Percentiles rank a stretch among this genome's conserved stretches.
Evolutionary conservation across 768 basidiomycete species (phyloP).

Genomic region (Termitomyces sp.): DNA sequence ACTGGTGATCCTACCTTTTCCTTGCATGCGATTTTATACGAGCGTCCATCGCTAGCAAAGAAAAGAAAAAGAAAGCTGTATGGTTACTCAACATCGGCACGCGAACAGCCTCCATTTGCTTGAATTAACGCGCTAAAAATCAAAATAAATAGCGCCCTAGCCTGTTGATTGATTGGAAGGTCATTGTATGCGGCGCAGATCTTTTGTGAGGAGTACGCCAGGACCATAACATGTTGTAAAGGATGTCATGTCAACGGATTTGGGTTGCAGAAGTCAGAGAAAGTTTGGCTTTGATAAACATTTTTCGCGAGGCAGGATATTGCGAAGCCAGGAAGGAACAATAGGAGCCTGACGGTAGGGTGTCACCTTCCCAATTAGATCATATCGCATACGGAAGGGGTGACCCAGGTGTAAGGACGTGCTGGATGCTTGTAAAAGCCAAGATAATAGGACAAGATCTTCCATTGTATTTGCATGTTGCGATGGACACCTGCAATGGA

Average conservation of each 20-base stretch:
- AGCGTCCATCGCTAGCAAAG: slow-evolving; percentile 25
- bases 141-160: slow-evolving; percentile 32
- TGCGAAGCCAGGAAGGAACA: slow-evolving; percentile 36
- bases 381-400: slow-evolving; percentile 28
- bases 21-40: slow-evolving; percentile 43
- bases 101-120: slow-evolving; percentile 35
- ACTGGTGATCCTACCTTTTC: slow-evolving; percentile 22
- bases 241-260: slow-evolving; percentile 54
- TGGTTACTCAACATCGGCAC: slow-evolving; percentile 39
- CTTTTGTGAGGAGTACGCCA: slow-evolving; percentile 43
- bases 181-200: slow-evolving; percentile 39
- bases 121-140: slow-evolving; percentile 35
- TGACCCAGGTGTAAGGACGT: slow-evolving; percentile 28
- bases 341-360: slow-evolving; percentile 45
- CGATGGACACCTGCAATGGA: slow-evolving; percentile 19
- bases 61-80: slow-evolving; percentile 36
- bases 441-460: slow-evolving; percentile 28
- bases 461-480: slow-evolving; percentile 31
- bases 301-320: slow-evolving; percentile 22
- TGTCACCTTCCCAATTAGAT: slow-evolving; percentile 31
- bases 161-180: slow-evolving; percentile 42
- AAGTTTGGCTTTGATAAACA: slow-evolving; percentile 31
- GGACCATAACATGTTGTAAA: slow-evolving; percentile 33
- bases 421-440: slow-evolving; percentile 14
- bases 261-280: slow-evolving; percentile 31